These are phyloP conservation scores for Thelephora aurantiotincta DNA, from an alignment of 768 basidiomycete species.

Conservation along the genomic window DNA sequence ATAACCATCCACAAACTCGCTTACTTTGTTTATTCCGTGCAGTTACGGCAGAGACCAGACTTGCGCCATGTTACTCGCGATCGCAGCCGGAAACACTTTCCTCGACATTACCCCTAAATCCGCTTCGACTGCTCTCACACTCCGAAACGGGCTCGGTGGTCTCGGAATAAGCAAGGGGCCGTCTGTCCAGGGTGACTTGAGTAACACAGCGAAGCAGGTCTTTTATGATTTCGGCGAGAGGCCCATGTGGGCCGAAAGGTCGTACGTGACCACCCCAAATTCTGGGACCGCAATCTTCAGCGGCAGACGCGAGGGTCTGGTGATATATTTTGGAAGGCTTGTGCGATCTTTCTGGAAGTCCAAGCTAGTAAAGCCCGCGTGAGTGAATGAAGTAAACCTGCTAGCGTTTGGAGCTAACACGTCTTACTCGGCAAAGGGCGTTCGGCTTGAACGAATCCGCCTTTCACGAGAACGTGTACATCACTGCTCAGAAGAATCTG, in stretches of 20 bases:
- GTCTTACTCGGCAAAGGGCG: slow-evolving; percentile 16
- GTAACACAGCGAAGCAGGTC: slow-evolving; percentile 64
- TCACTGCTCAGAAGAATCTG: slow-evolving; percentile 69
- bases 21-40: background rate
- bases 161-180: slow-evolving; percentile 23
- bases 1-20: background rate
- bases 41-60: slow-evolving; percentile 90
- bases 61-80: slow-evolving; percentile 80
- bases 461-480: slow-evolving; percentile 45
- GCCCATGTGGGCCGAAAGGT: slow-evolving; percentile 66
- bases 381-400: slow-evolving; percentile 10
- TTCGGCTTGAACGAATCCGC: slow-evolving; percentile 41
- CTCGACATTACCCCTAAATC: slow-evolving; percentile 43
- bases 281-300: slow-evolving; percentile 71
- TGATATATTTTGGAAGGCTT: slow-evolving; percentile 74
- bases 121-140: slow-evolving; percentile 4
- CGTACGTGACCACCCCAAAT: slow-evolving; percentile 43
- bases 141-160: too few relatives aligned
- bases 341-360: slow-evolving; percentile 80
- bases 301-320: slow-evolving; percentile 79
- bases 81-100: slow-evolving; percentile 77
- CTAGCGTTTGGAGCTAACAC: background rate
- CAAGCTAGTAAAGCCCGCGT: slow-evolving; percentile 58
- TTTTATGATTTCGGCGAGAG: slow-evolving; percentile 81
- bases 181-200: slow-evolving; percentile 45